Percentiles rank a stretch among this genome's conserved stretches.
phyloP scores from a whole-genome alignment of 2,329 filamentous ascomycete genomes.

The Lasiodiplodia citricola region DNA sequence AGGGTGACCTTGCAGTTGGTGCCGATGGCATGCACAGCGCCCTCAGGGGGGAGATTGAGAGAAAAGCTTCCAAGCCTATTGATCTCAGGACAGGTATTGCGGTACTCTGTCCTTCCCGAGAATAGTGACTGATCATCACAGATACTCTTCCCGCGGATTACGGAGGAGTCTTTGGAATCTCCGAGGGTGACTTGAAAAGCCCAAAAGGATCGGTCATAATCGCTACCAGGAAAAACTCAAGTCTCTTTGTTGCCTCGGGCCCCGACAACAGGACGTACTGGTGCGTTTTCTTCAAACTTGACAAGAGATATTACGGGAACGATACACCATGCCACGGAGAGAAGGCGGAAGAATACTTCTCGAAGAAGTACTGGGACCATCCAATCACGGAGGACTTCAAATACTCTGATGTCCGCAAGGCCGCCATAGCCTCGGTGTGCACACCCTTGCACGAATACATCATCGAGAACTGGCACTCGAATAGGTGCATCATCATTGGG shows the following conservation, averaged over 20 bases:
- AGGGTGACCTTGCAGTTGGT: slow-evolving; percentile 24
- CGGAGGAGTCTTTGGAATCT: slow-evolving; percentile 8
- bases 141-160: neutral
- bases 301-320: slow-evolving; percentile 30
- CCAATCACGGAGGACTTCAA: slow-evolving; percentile 36
- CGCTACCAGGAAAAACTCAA: slow-evolving; percentile 28
- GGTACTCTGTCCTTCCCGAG: too few species aligned
- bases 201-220: neutral
- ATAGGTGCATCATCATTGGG: slow-evolving; percentile 47
- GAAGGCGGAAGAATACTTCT: slow-evolving; percentile 38
- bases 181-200: neutral
- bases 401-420: slow-evolving; percentile 44
- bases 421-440: slow-evolving; percentile 30
- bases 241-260: slow-evolving; percentile 29
- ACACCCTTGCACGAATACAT: slow-evolving; percentile 46
- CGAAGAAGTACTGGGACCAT: slow-evolving; percentile 34
- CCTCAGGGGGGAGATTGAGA: slow-evolving; percentile 1
- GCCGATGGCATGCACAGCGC: slow-evolving; percentile 26
- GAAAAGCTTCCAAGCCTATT: too few species aligned
- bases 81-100: neutral
- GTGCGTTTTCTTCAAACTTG: slow-evolving; percentile 35
- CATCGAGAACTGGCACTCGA: slow-evolving; percentile 46
- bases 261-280: slow-evolving; percentile 32
- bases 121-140: neutral
- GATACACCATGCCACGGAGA: slow-evolving; percentile 39